Evolutionary conservation across 305 asterid genomes (phyloP), one percentile per base, ranked within the genome.

Genomic region (Rubia tinctorum): DNA sequence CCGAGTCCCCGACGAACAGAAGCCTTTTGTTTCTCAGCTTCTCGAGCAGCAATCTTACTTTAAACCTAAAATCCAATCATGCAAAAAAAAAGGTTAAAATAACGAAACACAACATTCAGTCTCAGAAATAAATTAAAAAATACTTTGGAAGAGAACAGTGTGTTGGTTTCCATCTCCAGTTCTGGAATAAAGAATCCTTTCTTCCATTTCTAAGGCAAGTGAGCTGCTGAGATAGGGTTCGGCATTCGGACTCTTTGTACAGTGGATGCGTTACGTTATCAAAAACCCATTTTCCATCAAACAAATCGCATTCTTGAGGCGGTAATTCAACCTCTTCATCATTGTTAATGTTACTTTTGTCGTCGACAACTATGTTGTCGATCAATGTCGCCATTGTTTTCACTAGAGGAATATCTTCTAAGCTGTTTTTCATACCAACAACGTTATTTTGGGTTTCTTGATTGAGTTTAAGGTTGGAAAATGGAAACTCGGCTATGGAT

Each of bases 161-260:
- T 79, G 82, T 74, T 44, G 97, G 98, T 74, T 90, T 93, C 97
- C 98, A 90, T 79, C 86, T 88, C 97, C 97, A 92, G 0, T 86
- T 85, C 86, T 90, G 96, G 69, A 78, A 89, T 76, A 74, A 2
- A 5, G 83, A 74, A 66, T 92, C 89, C 14, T 76, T 34, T 72
- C 96, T 86, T 44, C 98, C 96, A 78, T 90, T 87, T 30, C 80
- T 79, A 49, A 77, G 76, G 62, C 99, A 94, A 43, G 99, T 94
- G 8, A 91, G 96, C 68, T 93, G 98, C 15, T 85, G 89, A 14
- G 98, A 88, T 43, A 91, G 42, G 74, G 87, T 88, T 44, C 88
- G 91, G 27, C 98, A 93, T 61, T 85, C 73, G 3, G 84, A 89
- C 62, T 93, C 98, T 74, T 72, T 87, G 64, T 93, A 93, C 20